Base-by-base conservation (phyloP, 177 flowering plant genomes). In the Tripterygium wilfordii region DNA sequence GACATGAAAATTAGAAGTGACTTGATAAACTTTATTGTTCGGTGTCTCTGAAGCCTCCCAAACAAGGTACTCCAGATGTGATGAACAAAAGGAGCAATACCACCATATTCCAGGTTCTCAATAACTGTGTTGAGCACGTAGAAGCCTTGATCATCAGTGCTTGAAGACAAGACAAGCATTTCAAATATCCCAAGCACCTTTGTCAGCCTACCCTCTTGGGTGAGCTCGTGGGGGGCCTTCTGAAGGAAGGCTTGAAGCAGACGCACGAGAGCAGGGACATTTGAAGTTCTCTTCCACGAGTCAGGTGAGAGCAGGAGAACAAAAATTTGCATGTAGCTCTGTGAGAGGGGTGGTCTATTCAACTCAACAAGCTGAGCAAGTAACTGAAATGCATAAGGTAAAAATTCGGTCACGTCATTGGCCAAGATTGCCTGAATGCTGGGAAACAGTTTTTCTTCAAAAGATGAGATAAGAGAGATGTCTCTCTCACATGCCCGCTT, bases 181-280 rank as follows among this genome's bases (percentile, higher is more conserved):
- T 72, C 56, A 46, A 82, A 92, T 76, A 86, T 92, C 22, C 83
- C 95, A 51, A 92, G 89, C 36, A 92, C 88, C 57, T 65, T 64
- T 36, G 51, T 57, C 28, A 89, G 70, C 54, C 75, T 74, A 18
- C 79, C 94, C 47, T 70, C 88, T 55, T 58, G 73, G 39, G 49
- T 82, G 49, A 92, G 71, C 58, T 92, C 96, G 57, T 67, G 64
- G 1, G 98, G 91, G 15, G 84, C 78, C 72, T 89, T 88, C 49
- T 75, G 87, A 55, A 92, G 86, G 64, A 80, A 92, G 16, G 98
- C 91, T 62, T 81, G 94, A 37, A 92, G 88, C 51, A 92, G 66
- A 42, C 96, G 85, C 24, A 86, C 98, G 60, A 92, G 89, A 1
- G 96, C 96, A 10, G 96, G 98, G 19, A 80, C 91, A 67, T 89